phyloP scores from a whole-genome alignment of 1,284 basidiomycete species.

The Rhodotorula sp. region DNA sequence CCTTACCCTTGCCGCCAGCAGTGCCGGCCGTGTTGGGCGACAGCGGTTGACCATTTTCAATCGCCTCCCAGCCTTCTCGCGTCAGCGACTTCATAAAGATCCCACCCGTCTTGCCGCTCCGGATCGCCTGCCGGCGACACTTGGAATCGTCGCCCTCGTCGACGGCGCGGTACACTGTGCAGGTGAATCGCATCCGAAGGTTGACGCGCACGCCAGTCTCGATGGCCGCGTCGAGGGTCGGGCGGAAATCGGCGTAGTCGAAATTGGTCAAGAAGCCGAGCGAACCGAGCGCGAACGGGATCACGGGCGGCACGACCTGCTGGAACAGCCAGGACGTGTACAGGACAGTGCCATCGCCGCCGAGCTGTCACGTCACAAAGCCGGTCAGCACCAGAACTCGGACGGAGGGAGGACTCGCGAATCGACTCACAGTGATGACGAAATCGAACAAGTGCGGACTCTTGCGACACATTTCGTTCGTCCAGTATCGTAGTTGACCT shows the following conservation, averaged over 20 bases:
- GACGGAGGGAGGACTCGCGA: background rate
- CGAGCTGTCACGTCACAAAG: conserved; percentile 62
- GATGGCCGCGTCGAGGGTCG: conserved; percentile 84
- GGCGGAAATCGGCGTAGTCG: conserved; percentile 82
- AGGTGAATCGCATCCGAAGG: conserved; percentile 97
- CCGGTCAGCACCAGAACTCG: background rate
- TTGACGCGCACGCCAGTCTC: conserved; percentile 95
- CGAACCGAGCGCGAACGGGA: conserved; percentile 96
- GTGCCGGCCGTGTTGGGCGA: conserved; percentile 5
- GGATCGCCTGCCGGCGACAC: conserved; percentile 61
- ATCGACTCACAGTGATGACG: conserved; percentile 76
- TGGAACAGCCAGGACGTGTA: conserved; percentile 99
- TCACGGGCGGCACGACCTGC: conserved; percentile 91
- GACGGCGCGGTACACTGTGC: conserved; percentile 91
- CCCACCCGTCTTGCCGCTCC: conserved; percentile 85
- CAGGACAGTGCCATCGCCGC: conserved; percentile 96
- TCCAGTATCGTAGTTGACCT: conserved; percentile 97
- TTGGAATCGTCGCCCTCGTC: conserved; percentile 58
- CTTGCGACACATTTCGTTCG: conserved; percentile 87
- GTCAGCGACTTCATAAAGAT: conserved; percentile 89
- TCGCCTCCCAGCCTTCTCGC: conserved; percentile 86
- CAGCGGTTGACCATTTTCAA: conserved; percentile 64
- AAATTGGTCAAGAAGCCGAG: conserved; percentile 98
- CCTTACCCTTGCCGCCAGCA: conserved; percentile 46
- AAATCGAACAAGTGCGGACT: conserved; percentile 96